Evolutionary conservation across 768 basidiomycete genomes (phyloP), one percentile per base, ranked within the genome.

Genomic region (Auricularia sp.): DNA sequence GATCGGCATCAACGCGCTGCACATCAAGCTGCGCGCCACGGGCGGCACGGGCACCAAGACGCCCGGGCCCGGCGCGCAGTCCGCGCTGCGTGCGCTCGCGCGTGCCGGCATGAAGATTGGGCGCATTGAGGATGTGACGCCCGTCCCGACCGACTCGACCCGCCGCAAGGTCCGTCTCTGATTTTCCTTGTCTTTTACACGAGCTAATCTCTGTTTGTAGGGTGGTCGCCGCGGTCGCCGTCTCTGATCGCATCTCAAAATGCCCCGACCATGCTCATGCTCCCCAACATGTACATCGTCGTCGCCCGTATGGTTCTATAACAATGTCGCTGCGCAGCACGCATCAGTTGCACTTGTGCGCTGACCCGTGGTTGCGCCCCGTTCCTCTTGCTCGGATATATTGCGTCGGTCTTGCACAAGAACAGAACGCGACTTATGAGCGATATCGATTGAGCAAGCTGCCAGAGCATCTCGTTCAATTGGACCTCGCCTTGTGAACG

Each of bases 141-240:
- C 96, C 68, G 86, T 96, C 66, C 97, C 97, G 62, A 95, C 95
- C 59, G 97, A 99, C 77, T 94, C 88, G 66, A 99, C 97, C 70
- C 84, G 97, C 73, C 86, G 95, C 78, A 99, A 99, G 90, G 92
- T 93, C 66, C 68, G 79, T 75, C 29, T 51, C 3, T 35, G 33
- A 23, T 33, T 63, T 43, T 23, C 10, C 11, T 53, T 35, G 14
- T 62, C 61, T 18, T 66, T 16, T 3, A 36, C 64, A 34, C 51
- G 61, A 12, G 43, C 54, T 64, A 29, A 29, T 59, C 2, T 18
- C 23, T 11, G 12, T 68, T 42, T 1, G 39, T 14, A 93, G 94
- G 95, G 94, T 87, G 94, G 94, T 93, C 91, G 94, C 71, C 93
- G 94, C 80, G 94, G 94, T 91, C 90, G 94, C 73, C 92, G 94